Evolutionary conservation across 2,329 filamentous ascomycete genomes (phyloP), one percentile per base, ranked within the genome.

Genomic region (Cordyceps pruinosa): DNA sequence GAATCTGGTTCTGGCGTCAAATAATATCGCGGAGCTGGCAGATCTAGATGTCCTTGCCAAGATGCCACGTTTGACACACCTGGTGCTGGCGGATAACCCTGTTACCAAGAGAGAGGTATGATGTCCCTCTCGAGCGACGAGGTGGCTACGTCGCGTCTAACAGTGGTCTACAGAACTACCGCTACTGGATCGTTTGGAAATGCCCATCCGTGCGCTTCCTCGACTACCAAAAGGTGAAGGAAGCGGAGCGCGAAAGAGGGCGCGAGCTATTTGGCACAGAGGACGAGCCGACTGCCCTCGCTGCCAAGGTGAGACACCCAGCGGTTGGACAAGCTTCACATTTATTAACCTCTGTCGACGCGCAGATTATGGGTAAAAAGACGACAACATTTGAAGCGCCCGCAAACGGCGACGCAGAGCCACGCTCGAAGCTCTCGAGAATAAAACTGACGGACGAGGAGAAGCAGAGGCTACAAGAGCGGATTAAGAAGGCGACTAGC

Each of bases 221-320:
- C 49, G 94, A 99, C 73, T 97, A 90, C 70, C 81, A 85, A 65
- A 96, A 96, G 73, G 91, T 99, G 50, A 95, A 90, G 73, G 84
- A 94, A 62, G 85, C 81, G 0, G 94, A 99, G 78, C 84, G 92
- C 45, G 75, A 83, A 62, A 82, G 85, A 64, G 90, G 90, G 0
- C 78, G 75, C 19, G 87, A 93, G 71, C 78, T 99, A 2, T 97
- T 97, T 67, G 95, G 95, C 52, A 90, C 88, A 3, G 71, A 73
- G 1, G 83, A 88, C 52, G 84, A 88, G 68, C 94, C 93, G 1
- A 90, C 91, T 0, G 86, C 88, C 12, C 78, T 96, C 35, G 92
- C 93, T 26, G 82, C 83, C 21, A 87, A 88, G 78, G 84, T 86
- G 67, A 53, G 68, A 4, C 34, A 9, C 13, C 5, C 10, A 17